phyloP scores from a whole-genome alignment of 768 basidiomycete species.

The Boletus coccyginus region DNA sequence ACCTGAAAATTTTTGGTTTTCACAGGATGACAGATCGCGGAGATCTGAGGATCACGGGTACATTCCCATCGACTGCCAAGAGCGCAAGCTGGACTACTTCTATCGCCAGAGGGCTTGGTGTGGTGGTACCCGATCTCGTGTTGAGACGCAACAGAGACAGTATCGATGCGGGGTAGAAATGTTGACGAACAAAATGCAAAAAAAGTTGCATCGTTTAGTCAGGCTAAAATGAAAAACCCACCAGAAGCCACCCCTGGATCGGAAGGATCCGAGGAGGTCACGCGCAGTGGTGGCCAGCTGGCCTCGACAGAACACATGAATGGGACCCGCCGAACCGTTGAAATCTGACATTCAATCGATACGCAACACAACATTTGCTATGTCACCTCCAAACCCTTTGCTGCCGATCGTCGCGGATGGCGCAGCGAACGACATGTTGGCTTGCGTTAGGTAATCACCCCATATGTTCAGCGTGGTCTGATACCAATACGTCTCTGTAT shows the following conservation, averaged over 20 bases:
- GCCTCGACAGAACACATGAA: not conserved
- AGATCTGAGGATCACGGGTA: not conserved
- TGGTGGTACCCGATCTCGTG: not conserved
- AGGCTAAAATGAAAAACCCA: not conserved
- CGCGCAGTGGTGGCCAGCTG: not conserved
- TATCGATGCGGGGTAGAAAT: not conserved
- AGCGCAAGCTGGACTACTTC: too few relatives aligned
- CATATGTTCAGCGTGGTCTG: constrained; percentile 38
- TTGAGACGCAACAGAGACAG: not conserved
- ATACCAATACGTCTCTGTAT: constrained; percentile 30
- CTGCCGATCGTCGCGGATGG: constrained; percentile 37
- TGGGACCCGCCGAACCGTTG: not conserved
- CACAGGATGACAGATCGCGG: not conserved
- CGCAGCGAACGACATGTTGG: constrained; percentile 46
- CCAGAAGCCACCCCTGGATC: not conserved
- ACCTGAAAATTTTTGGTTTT: not conserved
- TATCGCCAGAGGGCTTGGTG: too few relatives aligned
- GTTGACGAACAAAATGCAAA: not conserved
- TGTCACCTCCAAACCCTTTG: constrained; percentile 33
- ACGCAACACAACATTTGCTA: constrained; percentile 30
- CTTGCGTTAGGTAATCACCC: constrained; percentile 37
- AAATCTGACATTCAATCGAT: constrained; percentile 14
- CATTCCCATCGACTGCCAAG: not conserved
- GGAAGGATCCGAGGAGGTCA: not conserved
- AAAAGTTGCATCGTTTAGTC: not conserved